Percentiles rank a stretch among this genome's conserved stretches.
These are phyloP conservation scores for Hylodesmum podocarpum DNA, from an alignment of 306 rosid genomes.

Conservation along the genomic window DNA sequence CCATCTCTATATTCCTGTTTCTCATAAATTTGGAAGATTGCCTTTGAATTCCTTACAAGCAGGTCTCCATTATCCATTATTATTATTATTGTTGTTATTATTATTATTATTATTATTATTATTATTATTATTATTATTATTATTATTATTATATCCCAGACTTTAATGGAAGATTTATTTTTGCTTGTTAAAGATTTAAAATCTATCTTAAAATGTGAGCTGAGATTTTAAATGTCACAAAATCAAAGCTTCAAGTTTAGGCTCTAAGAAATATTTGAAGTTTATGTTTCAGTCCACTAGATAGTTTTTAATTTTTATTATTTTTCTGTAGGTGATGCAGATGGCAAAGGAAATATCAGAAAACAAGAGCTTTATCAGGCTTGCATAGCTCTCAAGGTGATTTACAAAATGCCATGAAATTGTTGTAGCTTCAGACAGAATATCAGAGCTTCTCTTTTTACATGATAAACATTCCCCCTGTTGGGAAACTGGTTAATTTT, in stretches of 20 bases:
- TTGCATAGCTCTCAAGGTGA: constrained; percentile 81
- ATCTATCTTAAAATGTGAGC: background rate
- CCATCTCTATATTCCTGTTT: background rate
- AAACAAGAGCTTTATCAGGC: constrained; percentile 79
- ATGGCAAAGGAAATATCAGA: constrained; percentile 70
- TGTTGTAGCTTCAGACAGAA: constrained; percentile 6
- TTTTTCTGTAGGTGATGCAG: constrained; percentile 68
- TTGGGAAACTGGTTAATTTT: background rate
- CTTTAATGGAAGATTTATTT: background rate
- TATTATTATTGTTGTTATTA: no score
- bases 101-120: no score
- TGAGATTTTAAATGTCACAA: background rate
- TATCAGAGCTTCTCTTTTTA: constrained; percentile 6
- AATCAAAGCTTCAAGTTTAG: constrained; percentile 15
- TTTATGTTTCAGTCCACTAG: constrained; percentile 8
- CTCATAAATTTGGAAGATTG: background rate
- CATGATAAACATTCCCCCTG: background rate
- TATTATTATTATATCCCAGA: background rate
- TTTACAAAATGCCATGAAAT: constrained; percentile 17
- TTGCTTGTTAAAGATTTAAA: constrained; percentile 13
- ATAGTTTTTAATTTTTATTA: background rate
- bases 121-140: no score
- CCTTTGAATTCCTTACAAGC: background rate
- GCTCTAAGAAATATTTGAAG: constrained; percentile 4
- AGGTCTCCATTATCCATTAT: background rate